A percentile compares a stretch with the other conserved stretches of the same genome.
Conservation (phyloP, 352 stramenopile species). For the Globisporangium polare region DNA sequence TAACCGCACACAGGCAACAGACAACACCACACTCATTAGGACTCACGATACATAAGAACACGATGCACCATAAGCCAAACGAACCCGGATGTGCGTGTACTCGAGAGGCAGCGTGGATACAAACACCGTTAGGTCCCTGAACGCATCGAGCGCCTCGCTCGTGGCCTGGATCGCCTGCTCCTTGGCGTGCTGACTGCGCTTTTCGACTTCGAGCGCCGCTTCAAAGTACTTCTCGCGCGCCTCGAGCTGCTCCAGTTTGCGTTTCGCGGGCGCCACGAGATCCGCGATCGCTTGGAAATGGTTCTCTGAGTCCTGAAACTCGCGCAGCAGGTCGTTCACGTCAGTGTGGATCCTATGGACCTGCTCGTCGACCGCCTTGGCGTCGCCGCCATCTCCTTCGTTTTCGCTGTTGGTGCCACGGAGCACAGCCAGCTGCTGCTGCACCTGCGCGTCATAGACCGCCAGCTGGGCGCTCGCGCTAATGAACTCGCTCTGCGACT, state of each 20-base stretch:
- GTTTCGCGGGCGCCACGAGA: slow-evolving; percentile 29
- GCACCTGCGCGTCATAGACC: slow-evolving; percentile 5
- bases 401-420: background rate
- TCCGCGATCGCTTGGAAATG: slow-evolving; percentile 48
- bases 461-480: slow-evolving; percentile 11
- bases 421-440: background rate
- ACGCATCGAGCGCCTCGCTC: slow-evolving; percentile 36
- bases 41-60: background rate
- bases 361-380: background rate
- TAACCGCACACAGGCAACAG: slow-evolving; percentile 4
- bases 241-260: slow-evolving; percentile 31
- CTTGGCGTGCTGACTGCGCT: slow-evolving; percentile 40
- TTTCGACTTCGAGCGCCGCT: slow-evolving; percentile 49
- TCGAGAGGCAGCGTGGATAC: slow-evolving; percentile 34
- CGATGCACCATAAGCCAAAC: background rate
- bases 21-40: background rate
- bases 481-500: slow-evolving; percentile 12
- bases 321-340: slow-evolving; percentile 14
- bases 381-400: background rate
- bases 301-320: slow-evolving; percentile 25
- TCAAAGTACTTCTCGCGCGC: slow-evolving; percentile 41
- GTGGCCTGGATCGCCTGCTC: slow-evolving; percentile 36
- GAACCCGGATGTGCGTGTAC: slow-evolving; percentile 44
- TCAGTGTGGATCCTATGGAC: background rate
- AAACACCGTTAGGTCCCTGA: slow-evolving; percentile 34